Percentiles rank a stretch among this genome's conserved stretches.
Evolutionary conservation across 1,284 basidiomycete genomes (phyloP).

Genomic region (Xanthoconium separans): DNA sequence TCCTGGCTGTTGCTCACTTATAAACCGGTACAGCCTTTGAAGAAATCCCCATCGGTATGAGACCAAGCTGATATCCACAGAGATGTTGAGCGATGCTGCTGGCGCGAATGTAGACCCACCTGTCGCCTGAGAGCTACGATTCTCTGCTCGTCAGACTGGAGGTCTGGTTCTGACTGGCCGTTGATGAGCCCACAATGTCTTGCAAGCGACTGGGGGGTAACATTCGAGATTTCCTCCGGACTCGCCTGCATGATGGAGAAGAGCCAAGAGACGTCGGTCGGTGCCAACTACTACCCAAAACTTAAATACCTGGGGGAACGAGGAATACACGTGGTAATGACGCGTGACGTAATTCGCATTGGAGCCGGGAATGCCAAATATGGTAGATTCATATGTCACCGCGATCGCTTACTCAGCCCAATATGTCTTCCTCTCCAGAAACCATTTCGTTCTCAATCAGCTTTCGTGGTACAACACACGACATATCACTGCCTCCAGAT

Average conservation of each 20-base stretch:
- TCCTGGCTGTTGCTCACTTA: slow-evolving; percentile 9
- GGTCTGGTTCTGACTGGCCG: slow-evolving; percentile 10
- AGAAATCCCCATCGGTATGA: slow-evolving; percentile 19
- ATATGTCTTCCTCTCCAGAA: slow-evolving; percentile 14
- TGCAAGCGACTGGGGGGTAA: slow-evolving; percentile 23
- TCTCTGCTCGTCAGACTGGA: slow-evolving; percentile 11
- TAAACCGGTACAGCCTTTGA: slow-evolving; percentile 20
- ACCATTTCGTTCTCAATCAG: slow-evolving; percentile 38
- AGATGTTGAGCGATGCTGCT: background rate
- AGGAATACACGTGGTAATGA: background rate
- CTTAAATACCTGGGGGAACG: no score
- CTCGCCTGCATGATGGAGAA: background rate
- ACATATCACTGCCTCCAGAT: slow-evolving; percentile 45
- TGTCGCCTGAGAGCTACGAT: slow-evolving; percentile 11
- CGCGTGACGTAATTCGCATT: background rate
- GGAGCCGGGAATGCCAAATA: background rate
- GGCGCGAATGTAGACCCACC: slow-evolving; percentile 1
- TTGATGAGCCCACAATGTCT: slow-evolving; percentile 19
- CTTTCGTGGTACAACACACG: slow-evolving; percentile 48
- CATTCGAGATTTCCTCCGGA: slow-evolving; percentile 1
- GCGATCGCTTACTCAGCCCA: slow-evolving; percentile 18
- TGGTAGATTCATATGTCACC: background rate
- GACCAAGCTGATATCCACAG: slow-evolving; percentile 19
- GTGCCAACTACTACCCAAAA: background rate
- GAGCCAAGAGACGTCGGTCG: background rate